Conservation (phyloP, 2,329 filamentous ascomycete genomes). For the Nothophoma quercina region DNA sequence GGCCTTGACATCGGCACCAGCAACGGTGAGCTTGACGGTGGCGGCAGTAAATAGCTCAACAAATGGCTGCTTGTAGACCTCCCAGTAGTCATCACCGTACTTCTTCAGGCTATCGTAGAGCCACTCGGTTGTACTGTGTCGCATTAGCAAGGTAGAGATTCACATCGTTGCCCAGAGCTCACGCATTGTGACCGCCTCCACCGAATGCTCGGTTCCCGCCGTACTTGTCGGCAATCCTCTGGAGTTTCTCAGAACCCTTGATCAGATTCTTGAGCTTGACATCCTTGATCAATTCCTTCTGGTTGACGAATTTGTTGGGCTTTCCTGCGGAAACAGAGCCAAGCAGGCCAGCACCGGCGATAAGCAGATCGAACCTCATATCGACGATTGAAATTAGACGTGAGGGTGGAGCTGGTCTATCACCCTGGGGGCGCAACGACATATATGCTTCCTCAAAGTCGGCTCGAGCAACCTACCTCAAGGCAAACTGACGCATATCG, state of each 20-base stretch:
- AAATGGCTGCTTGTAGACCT: slow-evolving; percentile 46
- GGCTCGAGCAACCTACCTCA: neutral
- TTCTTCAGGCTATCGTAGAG: slow-evolving; percentile 41
- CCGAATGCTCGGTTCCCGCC: slow-evolving; percentile 49
- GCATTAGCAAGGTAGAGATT: neutral
- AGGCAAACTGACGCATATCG: slow-evolving; percentile 4
- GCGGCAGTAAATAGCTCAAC: slow-evolving; percentile 46
- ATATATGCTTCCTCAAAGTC: slow-evolving; percentile 29
- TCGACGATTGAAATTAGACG: slow-evolving; percentile 20
- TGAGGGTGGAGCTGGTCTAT: slow-evolving; percentile 16
- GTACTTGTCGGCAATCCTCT: slow-evolving; percentile 42
- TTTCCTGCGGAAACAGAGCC: slow-evolving; percentile 19
- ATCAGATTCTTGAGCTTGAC: slow-evolving; percentile 44
- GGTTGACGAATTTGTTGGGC: slow-evolving; percentile 14
- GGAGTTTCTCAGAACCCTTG: slow-evolving; percentile 43
- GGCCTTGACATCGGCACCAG: slow-evolving; percentile 33
- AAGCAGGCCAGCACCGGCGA: slow-evolving; percentile 31
- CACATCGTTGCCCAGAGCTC: neutral
- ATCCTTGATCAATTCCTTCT: slow-evolving; percentile 29
- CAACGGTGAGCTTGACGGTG: slow-evolving; percentile 33
- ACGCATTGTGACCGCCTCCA: slow-evolving; percentile 42
- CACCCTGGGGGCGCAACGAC: neutral
- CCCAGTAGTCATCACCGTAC: slow-evolving; percentile 42
- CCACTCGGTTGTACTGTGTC: slow-evolving; percentile 32
- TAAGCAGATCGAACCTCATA: slow-evolving; percentile 41